phyloP scores from a whole-genome alignment of 306 rosid genomes.

The Crataegus laevigata region DNA sequence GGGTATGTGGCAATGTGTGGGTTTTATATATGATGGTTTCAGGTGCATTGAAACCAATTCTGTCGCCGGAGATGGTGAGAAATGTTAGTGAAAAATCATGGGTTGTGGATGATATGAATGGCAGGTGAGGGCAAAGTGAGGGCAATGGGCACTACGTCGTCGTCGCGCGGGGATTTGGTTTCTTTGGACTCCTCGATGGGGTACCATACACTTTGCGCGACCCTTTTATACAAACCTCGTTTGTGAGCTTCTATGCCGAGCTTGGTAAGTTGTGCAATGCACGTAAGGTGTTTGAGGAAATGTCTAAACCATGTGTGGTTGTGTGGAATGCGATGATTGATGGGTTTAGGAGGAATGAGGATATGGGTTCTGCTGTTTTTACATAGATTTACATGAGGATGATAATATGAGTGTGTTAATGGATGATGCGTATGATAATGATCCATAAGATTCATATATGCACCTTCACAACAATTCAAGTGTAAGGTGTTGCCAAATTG shows the following conservation, averaged over 20 bases:
- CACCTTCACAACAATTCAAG: not conserved
- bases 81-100: too few relatives aligned
- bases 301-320: constrained; percentile 41
- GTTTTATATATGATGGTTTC: too few relatives aligned
- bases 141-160: too few relatives aligned
- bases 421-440: not conserved
- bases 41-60: too few relatives aligned
- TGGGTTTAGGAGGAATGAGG: constrained; percentile 50
- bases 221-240: constrained; percentile 54
- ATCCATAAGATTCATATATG: not conserved
- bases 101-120: too few relatives aligned
- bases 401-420: not conserved
- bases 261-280: constrained; percentile 30
- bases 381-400: not conserved
- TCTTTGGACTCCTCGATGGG: too few relatives aligned
- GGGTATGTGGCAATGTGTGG: too few relatives aligned
- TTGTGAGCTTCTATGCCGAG: constrained; percentile 28
- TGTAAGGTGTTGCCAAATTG: too few relatives aligned
- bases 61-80: too few relatives aligned
- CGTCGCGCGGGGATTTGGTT: too few relatives aligned
- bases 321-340: constrained; percentile 61
- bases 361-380: constrained; percentile 44
- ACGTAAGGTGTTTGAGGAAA: constrained; percentile 64
- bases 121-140: too few relatives aligned
- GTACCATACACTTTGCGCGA: constrained; percentile 19